Base-by-base conservation (phyloP, 1,284 basidiomycete species). In the Boletus mariae region DNA sequence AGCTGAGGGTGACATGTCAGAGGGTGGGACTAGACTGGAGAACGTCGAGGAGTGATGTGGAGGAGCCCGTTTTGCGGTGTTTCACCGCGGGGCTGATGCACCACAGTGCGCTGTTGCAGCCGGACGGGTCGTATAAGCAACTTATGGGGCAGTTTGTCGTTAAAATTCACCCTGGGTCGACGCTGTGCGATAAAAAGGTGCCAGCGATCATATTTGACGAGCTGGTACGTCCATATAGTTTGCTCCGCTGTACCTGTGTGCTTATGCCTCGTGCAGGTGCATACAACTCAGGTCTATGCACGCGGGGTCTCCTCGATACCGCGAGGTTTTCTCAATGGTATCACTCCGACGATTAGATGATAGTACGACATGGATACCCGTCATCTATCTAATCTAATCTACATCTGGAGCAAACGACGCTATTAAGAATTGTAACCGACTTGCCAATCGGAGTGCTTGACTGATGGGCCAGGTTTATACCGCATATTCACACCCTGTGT, bases 131-230 rank as follows among this genome's bases (percentile, higher is more conserved):
- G 44, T 97, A 96, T 70, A 87, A 86, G 57, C 93, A 95, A 66
- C 79, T 85, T 1, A 82, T 91, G 66, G 91, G 90, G 0, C 82
- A 82, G 45, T 80, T 85, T 62, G 90, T 92, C 26, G 79, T 97
- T 57, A 95, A 94, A 69, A 89, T 98, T 34, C 92, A 97, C 66
- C 94, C 94, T 0, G 81, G 87, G 25, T 94, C 92, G 20, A 80
- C 83, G 2, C 67, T 97, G 56, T 82, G 80, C 57, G 85, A 89
- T 56, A 90, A 88, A 64, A 92, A 90, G 66, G 81, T 85, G 1
- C 84, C 86, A 0, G 91, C 87, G 5, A 92, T 98, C 53, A 79
- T 97, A 45, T 98, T 91, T 65, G 88, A 95, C 66, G 94, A 97
- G 68, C 74, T 97, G 62, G 94, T 95, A 58, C 61, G 89, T 77